phyloP scores from a whole-genome alignment of 2,329 filamentous ascomycete genomes.

The Botrytis elliptica region DNA sequence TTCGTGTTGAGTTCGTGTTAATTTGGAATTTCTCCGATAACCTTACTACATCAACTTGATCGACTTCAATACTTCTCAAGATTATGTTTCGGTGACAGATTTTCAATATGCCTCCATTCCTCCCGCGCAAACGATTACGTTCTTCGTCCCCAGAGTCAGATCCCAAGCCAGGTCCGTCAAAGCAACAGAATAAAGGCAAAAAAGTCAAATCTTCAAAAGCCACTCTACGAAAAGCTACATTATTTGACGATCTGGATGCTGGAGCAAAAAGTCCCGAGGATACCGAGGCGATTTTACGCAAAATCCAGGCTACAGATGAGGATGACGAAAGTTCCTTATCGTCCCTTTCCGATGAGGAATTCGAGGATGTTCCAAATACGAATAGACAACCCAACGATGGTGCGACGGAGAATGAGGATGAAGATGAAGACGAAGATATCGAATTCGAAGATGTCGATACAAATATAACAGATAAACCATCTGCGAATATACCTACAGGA shows the following conservation, averaged over 20 bases:
- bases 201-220: conserved; percentile 28
- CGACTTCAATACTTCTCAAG: background rate
- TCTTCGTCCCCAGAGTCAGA: conserved; percentile 45
- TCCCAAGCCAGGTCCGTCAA: conserved; percentile 30
- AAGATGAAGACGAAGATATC: conserved; percentile 52
- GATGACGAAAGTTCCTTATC: conserved; percentile 40
- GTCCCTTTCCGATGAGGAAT: conserved; percentile 51
- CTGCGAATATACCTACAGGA: conserved; percentile 53
- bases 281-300: conserved; percentile 45
- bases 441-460: conserved; percentile 62
- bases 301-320: conserved; percentile 47
- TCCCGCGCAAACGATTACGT: conserved; percentile 65
- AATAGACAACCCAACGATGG: conserved; percentile 45
- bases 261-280: conserved; percentile 44
- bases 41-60: no score
- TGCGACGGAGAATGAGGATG: conserved; percentile 44
- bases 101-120: conserved; percentile 61
- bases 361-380: conserved; percentile 49
- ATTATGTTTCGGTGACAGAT: conserved; percentile 17
- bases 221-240: conserved; percentile 52
- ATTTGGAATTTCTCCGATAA: background rate
- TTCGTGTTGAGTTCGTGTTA: conserved; percentile 12
- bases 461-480: conserved; percentile 35
- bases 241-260: conserved; percentile 62
- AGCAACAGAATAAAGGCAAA: conserved; percentile 24